phyloP scores from a whole-genome alignment of 2,329 filamentous ascomycete genomes.

The Ophiostoma triangulosporum region DNA sequence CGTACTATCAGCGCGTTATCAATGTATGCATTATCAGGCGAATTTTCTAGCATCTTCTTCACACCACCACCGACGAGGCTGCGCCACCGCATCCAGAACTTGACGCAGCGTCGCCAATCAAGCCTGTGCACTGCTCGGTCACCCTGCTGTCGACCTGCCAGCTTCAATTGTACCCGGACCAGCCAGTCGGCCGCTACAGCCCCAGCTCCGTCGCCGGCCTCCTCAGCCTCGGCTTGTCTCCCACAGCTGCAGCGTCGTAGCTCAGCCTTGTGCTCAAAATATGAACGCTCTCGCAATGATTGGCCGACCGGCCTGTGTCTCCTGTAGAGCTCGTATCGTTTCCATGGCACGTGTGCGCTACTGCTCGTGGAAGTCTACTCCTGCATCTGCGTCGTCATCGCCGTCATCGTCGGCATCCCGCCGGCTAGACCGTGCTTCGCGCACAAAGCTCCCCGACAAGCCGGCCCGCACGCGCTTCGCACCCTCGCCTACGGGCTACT shows the following conservation, averaged over 20 bases:
- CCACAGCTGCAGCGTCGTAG: background rate
- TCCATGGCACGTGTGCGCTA: background rate
- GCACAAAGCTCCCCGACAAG: conserved; percentile 24
- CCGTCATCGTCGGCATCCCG: background rate
- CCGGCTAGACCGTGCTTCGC: background rate
- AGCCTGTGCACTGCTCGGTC: background rate
- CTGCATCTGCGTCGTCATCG: background rate
- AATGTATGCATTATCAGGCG: too few species aligned
- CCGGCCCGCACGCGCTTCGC: conserved; percentile 78
- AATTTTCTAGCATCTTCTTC: background rate
- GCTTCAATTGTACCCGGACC: background rate
- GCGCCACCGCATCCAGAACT: background rate
- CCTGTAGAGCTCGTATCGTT: background rate
- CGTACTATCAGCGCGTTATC: too few species aligned
- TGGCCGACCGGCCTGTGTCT: conserved; percentile 4
- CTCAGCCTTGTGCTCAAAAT: background rate
- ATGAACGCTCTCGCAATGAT: background rate
- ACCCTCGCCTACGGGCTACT: conserved; percentile 84
- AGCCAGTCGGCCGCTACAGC: background rate
- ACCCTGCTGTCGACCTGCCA: background rate
- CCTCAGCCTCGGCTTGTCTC: background rate
- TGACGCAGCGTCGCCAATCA: background rate
- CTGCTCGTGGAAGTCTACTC: background rate
- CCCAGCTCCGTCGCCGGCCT: background rate
- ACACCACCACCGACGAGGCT: background rate